A percentile compares a stretch with the other conserved stretches of the same genome.
Evolutionary conservation across 2,329 filamentous ascomycete genomes (phyloP).

Genomic region (Fusarium piperis): DNA sequence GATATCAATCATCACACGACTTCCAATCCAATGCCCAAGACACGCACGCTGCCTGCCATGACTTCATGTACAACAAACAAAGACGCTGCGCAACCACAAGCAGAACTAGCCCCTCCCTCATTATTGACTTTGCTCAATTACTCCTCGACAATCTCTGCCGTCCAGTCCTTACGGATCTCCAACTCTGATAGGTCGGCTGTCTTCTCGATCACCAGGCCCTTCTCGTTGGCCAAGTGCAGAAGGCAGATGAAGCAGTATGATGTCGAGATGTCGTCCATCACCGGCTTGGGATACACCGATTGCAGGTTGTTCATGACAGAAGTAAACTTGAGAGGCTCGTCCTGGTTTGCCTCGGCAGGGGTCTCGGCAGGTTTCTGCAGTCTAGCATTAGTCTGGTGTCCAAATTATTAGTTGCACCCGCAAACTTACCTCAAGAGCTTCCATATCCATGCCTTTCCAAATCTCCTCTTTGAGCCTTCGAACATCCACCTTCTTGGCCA

Average conservation of each 20-base stretch:
- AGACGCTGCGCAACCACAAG: background rate
- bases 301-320: conserved; percentile 90
- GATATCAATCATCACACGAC: conserved; percentile 33
- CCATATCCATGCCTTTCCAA: conserved; percentile 73
- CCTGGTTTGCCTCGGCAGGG: conserved; percentile 45
- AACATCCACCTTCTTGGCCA: conserved; percentile 78
- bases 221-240: conserved; percentile 91
- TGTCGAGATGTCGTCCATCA: conserved; percentile 94
- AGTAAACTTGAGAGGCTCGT: conserved; percentile 82
- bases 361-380: conserved; percentile 33
- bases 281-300: conserved; percentile 83
- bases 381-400: conserved; percentile 13
- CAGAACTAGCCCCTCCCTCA: background rate
- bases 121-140: conserved; percentile 31
- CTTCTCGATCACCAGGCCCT: conserved; percentile 81
- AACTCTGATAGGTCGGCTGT: conserved; percentile 67
- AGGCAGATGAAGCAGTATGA: conserved; percentile 93
- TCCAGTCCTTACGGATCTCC: conserved; percentile 70
- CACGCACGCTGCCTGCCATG: background rate
- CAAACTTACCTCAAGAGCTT: conserved; percentile 59
- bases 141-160: conserved; percentile 63
- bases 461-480: conserved; percentile 75
- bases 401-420: background rate
- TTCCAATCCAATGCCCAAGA: conserved; percentile 17
- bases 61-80: conserved; percentile 12